phyloP scores from a whole-genome alignment of 2,329 filamentous ascomycete species.

The Apiospora rasikravindrae region DNA sequence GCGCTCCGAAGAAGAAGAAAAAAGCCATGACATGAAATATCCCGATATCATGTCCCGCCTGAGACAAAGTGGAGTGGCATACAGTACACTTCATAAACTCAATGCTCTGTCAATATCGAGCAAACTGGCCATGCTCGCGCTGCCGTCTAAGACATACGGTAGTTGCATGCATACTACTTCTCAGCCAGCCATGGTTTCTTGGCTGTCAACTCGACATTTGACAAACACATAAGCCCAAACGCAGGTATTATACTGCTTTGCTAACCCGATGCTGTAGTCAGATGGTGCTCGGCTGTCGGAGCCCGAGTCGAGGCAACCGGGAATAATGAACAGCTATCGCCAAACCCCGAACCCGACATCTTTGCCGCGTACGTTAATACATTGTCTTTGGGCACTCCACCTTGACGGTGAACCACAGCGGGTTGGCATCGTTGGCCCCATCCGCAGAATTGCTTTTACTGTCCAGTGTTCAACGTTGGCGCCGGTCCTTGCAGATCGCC shows the following conservation, averaged over 20 bases:
- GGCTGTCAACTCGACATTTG: neutral
- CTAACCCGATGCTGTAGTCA: neutral
- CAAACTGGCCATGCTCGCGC: neutral
- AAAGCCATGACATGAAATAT: neutral
- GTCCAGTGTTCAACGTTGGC: neutral
- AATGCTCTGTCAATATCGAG: neutral
- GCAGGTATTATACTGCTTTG: neutral
- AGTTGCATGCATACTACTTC: neutral
- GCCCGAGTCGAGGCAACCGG: neutral
- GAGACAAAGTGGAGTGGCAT: neutral
- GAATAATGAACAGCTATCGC: neutral
- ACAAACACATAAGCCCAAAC: too few species aligned
- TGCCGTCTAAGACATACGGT: slow-evolving; percentile 3
- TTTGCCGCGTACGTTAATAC: neutral
- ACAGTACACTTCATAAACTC: neutral
- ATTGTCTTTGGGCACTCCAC: neutral
- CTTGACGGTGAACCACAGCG: neutral
- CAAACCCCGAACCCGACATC: neutral
- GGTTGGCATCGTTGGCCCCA: neutral
- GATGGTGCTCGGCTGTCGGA: neutral
- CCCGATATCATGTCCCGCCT: neutral
- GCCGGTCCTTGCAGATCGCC: neutral
- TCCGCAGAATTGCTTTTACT: neutral
- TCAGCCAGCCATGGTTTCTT: neutral
- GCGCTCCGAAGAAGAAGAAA: neutral